Evolutionary conservation across 75 land plant species (phyloP), one percentile per base, ranked within the genome.

Genomic region (Larix kaempferi): DNA sequence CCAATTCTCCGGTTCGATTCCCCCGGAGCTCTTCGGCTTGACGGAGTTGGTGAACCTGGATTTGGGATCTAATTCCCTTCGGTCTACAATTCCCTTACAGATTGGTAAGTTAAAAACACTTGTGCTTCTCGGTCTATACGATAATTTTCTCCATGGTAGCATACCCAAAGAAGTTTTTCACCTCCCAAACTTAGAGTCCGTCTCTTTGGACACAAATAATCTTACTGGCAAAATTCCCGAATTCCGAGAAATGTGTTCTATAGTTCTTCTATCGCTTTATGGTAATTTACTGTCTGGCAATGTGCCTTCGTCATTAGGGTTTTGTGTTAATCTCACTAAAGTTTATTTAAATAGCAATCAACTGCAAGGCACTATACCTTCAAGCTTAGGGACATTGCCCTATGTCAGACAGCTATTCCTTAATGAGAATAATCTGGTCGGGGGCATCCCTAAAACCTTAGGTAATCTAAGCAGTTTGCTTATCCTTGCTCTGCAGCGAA

Each of bases 141-240:
- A 57, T 33, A 88, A 88, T 72, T 79, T n/a, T 7, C 71, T 88
- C 2, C 57, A 11, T 4, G 89, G 87, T 0, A 33, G 25, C 19
- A 56, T 88, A 55, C 89, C 87, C 52, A 49, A 58, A 44, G 35
- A 78, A 44, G 26, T 84, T 14, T 76, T 80, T 74, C 54, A 14
- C 69, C 78, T 82, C 16, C 72, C 79, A 39, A 79, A 41, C 25
- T 73, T 88, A 56, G 63, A 78, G 29, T 55, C 13, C 59, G 71
- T 88, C 15, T 41, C 64, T 2, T 25, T 88, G 58, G 61, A 78
- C 37, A 79, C 74, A 17, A 88, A 88, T 66, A 82, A 78, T 15
- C 76, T 88, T 29, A 71, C 85, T 10, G 85, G 85, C 6, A 11
- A 29, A 6, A 71, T 88, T n/a, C 87, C 87, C 6, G 65, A 62